Base-by-base conservation (phyloP, 73 alveolate genomes). In the Stentor coeruleus region DNA sequence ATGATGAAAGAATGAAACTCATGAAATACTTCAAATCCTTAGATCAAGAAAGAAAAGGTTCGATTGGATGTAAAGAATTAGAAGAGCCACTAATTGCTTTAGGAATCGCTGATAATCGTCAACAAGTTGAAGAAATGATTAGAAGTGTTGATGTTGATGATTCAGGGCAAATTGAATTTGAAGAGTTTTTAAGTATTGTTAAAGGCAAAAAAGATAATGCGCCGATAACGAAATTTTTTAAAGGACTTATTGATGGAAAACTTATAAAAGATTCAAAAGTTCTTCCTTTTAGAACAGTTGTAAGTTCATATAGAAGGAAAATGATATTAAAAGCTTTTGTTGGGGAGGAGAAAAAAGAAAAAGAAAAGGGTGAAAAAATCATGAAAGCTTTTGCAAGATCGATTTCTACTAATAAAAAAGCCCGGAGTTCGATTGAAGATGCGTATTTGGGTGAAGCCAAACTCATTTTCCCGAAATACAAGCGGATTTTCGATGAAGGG, bases 41-140 rank as follows among this genome's bases (percentile, higher is more conserved):
- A 3, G 97, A 89, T 85, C 93, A 94, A 59, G 94, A 94, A 80
- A 95, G 96, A 20, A 90, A 95, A 35, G 97, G 94, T 26, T 77
- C 89, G 40, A 95, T 95, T 38, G 98, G 99, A 20, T 95, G 91
- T 3, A 96, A 92, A 74, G 98, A 95, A 84, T 77, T 95, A 35
- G 98, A 95, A 66, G 99, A 95, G 35, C 99, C 99, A 30, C 86
- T 95, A 39, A 92, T 95, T 49, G 98, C 98, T 60, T 85, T 95
- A 58, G 99, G 99, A 0, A 84, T 95, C 39, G 99, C 92, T 1
- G 92, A 95, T 57, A 89, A 83, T 66, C 75, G 99, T 74, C 93
- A 89, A 15, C 92, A 95, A 88, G 97, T 95, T 0, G 90, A 92
- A 75, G 89, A 90, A 76, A 89, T 95, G 39, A 93, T 95, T 58